Conservation (phyloP, 495 filamentous ascomycete species). For the Trichoderma reesei region DNA sequence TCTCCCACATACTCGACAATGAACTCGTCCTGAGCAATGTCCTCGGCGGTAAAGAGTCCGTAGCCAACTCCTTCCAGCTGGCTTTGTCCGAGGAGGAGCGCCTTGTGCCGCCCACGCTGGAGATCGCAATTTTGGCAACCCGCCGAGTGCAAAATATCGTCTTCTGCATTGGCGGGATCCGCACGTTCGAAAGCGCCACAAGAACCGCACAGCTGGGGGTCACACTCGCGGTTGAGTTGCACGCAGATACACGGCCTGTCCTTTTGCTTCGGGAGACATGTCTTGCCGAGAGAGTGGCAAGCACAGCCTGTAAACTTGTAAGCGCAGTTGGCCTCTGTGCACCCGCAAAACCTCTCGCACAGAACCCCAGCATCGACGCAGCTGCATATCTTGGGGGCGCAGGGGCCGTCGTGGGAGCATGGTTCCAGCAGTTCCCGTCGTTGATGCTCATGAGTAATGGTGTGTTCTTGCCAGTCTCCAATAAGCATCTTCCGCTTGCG, state of each 20-base stretch:
- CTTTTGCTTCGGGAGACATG: slow-evolving; percentile 39
- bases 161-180: slow-evolving; percentile 48
- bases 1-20: slow-evolving; percentile 69
- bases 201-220: slow-evolving; percentile 53
- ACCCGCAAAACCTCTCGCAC: slow-evolving; percentile 60
- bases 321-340: slow-evolving; percentile 45
- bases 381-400: slow-evolving; percentile 38
- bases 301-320: slow-evolving; percentile 58
- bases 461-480: slow-evolving; percentile 39
- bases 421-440: slow-evolving; percentile 30
- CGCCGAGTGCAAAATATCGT: slow-evolving; percentile 37
- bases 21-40: slow-evolving; percentile 48
- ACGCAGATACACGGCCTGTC: slow-evolving; percentile 49
- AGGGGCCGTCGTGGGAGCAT: slow-evolving; percentile 39
- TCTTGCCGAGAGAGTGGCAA: slow-evolving; percentile 43
- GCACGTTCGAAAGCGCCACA: slow-evolving; percentile 55
- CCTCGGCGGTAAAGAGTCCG: slow-evolving; percentile 55
- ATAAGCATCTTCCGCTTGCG: slow-evolving; percentile 36
- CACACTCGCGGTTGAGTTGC: slow-evolving; percentile 58
- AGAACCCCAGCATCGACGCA: slow-evolving; percentile 45
- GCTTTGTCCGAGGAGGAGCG: slow-evolving; percentile 51
- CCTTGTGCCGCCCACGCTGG: slow-evolving; percentile 50
- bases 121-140: slow-evolving; percentile 54
- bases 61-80: slow-evolving; percentile 49
- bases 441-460: slow-evolving; percentile 35